Conservation (phyloP, 129 eudicot species). For the Tanacetum coccineum region DNA sequence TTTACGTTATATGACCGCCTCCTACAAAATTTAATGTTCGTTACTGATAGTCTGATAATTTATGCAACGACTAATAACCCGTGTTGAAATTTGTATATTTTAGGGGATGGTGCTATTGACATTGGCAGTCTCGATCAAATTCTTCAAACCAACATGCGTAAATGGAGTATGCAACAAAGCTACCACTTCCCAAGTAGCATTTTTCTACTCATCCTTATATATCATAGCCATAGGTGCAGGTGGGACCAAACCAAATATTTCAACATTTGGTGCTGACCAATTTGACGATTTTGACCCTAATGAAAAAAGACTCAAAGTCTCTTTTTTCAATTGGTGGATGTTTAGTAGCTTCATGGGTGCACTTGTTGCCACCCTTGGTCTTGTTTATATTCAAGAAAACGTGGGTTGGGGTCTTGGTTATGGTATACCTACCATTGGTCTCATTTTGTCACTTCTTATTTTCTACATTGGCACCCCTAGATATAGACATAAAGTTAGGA, state of each 20-base stretch:
- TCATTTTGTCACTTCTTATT: conserved; percentile 54
- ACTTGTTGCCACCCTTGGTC: conserved; percentile 67
- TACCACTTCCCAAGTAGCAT: conserved; percentile 53
- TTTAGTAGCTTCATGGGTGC: conserved; percentile 81
- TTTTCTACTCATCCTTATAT: conserved; percentile 80
- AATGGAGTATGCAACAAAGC: conserved; percentile 76
- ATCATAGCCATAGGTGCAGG: conserved; percentile 87
- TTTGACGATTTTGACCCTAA: conserved; percentile 78
- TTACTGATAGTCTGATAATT: background rate
- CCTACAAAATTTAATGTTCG: conserved; percentile 1
- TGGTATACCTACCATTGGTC: conserved; percentile 83
- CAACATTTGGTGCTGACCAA: conserved; percentile 97
- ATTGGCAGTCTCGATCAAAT: conserved; percentile 73
- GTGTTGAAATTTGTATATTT: background rate
- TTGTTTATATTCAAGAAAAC: conserved; percentile 93
- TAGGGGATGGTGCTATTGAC: conserved; percentile 93
- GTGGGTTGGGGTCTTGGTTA: conserved; percentile 93
- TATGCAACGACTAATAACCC: background rate
- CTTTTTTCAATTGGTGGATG: conserved; percentile 99
- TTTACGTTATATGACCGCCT: conserved; percentile 6
- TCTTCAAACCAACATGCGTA: conserved; percentile 63
- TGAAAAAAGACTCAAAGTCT: conserved; percentile 69
- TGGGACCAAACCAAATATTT: conserved; percentile 92
- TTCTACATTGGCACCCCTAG: conserved; percentile 80
- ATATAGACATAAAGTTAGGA: conserved; percentile 79